A percentile compares a stretch with the other conserved stretches of the same genome.
phyloP scores from a whole-genome alignment of 495 filamentous ascomycete genomes.

The Hypoxylon rickii region DNA sequence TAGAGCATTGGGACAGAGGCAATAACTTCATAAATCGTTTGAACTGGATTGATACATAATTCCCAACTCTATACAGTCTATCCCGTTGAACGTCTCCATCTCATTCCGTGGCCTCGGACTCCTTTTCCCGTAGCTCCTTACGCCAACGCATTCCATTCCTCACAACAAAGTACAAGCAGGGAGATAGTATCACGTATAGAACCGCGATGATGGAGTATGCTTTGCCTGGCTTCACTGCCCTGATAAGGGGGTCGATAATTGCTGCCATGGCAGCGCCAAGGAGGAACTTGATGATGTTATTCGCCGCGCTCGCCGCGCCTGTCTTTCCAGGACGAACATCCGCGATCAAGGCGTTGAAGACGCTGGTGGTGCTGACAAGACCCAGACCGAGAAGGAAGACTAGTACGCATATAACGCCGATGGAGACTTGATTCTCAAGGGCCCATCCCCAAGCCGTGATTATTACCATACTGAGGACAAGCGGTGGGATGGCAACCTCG shows the following conservation, averaged over 20 bases:
- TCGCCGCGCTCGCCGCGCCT: conserved; percentile 66
- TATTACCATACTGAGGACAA: conserved; percentile 46
- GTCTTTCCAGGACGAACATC: conserved; percentile 50
- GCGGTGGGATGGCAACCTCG: conserved; percentile 55
- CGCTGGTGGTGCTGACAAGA: conserved; percentile 61
- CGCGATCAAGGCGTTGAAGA: conserved; percentile 49
- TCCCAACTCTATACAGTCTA: conserved; percentile 8
- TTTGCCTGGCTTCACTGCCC: conserved; percentile 67
- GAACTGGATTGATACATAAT: conserved; percentile 5
- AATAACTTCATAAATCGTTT: not conserved
- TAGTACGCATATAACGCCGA: conserved; percentile 54
- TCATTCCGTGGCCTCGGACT: conserved; percentile 12
- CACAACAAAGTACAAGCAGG: conserved; percentile 45
- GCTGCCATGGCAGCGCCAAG: conserved; percentile 68
- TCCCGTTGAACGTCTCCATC: conserved; percentile 1
- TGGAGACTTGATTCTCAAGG: conserved; percentile 44
- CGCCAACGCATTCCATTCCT: conserved; percentile 33
- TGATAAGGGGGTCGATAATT: conserved; percentile 64
- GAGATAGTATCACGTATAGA: conserved; percentile 54
- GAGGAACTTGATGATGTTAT: conserved; percentile 67
- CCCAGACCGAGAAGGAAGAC: conserved; percentile 63
- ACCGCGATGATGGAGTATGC: conserved; percentile 68
- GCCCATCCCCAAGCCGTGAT: conserved; percentile 60
- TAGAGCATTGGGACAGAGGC: not conserved
- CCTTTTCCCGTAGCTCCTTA: conserved; percentile 31